phyloP scores from a whole-genome alignment of 2,329 filamentous ascomycete species.

The Beauveria varroae region DNA sequence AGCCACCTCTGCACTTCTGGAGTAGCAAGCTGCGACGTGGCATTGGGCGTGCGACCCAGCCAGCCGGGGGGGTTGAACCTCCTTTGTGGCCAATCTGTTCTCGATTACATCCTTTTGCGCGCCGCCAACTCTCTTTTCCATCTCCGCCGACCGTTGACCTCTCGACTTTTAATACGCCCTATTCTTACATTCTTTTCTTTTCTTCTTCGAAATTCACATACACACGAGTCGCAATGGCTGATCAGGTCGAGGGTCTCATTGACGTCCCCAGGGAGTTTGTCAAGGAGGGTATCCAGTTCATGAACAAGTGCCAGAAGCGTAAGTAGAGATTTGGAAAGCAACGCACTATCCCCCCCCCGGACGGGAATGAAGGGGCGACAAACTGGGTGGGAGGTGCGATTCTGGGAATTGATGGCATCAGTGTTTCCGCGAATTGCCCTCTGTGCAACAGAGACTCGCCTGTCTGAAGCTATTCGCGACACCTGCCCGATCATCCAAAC shows the following conservation, averaged over 20 bases:
- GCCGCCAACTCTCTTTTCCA: neutral
- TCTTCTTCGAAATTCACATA: neutral
- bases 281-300: conserved; percentile 40
- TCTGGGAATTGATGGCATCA: neutral
- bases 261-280: conserved; percentile 58
- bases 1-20: neutral
- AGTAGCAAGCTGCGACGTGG: conserved; percentile 2
- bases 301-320: conserved; percentile 57
- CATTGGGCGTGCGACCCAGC: neutral
- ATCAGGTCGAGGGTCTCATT: conserved; percentile 54
- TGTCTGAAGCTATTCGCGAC: neutral
- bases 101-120: conserved; percentile 1
- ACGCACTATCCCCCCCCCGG: neutral
- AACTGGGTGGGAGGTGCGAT: neutral
- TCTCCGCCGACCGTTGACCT: neutral
- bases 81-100: conserved; percentile 12
- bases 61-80: neutral
- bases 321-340: conserved; percentile 20
- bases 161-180: neutral
- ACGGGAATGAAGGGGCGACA: neutral
- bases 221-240: conserved; percentile 11
- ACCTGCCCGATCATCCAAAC: neutral
- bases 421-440: too few species aligned
- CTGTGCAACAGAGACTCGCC: too few species aligned
- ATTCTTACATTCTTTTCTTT: neutral